Evolutionary conservation across 805 yeast genomes (phyloP).

Genomic region (Metschnikowia baotianmanensis): DNA sequence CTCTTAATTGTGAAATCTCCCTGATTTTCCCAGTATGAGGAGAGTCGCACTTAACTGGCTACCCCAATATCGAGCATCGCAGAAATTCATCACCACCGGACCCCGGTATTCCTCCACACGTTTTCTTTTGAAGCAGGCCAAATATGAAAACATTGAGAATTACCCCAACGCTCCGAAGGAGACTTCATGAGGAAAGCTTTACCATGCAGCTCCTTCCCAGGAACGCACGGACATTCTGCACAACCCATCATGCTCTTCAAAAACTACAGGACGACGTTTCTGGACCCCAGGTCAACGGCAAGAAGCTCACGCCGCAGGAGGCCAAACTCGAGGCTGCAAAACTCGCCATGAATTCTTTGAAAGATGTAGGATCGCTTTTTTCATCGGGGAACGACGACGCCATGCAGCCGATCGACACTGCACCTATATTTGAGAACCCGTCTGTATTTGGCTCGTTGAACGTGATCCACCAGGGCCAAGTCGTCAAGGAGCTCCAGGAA

Average conservation of each 20-base stretch:
- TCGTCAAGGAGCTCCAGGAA: slow-evolving; percentile 48
- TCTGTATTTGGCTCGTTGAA: slow-evolving; percentile 29
- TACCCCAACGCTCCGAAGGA: not conserved
- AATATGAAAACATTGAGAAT: not conserved
- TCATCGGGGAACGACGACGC: slow-evolving; percentile 42
- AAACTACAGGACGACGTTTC: not conserved
- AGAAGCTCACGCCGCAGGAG: slow-evolving; percentile 17
- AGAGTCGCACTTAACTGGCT: too few relatives aligned
- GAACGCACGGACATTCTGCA: not conserved
- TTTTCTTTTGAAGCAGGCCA: not conserved
- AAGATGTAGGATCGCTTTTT: slow-evolving; percentile 39
- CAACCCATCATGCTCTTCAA: not conserved
- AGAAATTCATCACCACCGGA: not conserved
- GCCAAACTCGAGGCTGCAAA: slow-evolving; percentile 35
- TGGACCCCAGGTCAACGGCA: slow-evolving; percentile 10
- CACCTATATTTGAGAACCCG: slow-evolving; percentile 41
- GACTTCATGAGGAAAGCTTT: not conserved
- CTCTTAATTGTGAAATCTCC: too few relatives aligned
- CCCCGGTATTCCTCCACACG: not conserved
- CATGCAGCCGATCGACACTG: slow-evolving; percentile 47
- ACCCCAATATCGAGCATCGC: not conserved
- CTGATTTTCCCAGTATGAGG: too few relatives aligned
- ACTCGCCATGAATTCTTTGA: slow-evolving; percentile 39
- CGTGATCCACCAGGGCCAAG: slow-evolving; percentile 57
- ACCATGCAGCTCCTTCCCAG: not conserved